Conservation (phyloP, 768 basidiomycete genomes). For the Trametes maxima region DNA sequence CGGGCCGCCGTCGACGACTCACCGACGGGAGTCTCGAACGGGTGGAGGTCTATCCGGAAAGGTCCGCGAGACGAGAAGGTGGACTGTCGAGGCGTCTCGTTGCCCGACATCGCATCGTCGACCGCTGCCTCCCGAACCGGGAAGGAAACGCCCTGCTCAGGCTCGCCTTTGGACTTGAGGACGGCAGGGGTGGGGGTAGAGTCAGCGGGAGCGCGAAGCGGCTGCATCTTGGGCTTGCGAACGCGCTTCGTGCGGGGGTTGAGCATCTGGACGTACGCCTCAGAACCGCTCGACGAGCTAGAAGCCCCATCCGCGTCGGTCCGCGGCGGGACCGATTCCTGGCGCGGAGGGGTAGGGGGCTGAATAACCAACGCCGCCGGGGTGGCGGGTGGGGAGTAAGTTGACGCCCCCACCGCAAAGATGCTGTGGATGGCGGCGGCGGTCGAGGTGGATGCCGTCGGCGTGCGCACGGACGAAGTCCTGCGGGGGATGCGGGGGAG, state of each 20-base stretch:
- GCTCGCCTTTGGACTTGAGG: constrained; percentile 24
- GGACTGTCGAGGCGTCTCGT: constrained; percentile 24
- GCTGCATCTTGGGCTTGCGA: constrained; percentile 32
- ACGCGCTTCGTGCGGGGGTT: constrained; percentile 29
- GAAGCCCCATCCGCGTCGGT: constrained; percentile 8
- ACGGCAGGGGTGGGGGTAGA: constrained; percentile 48
- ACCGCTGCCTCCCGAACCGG: constrained; percentile 5
- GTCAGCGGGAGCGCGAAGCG: constrained; percentile 40
- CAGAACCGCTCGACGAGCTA: constrained; percentile 22
- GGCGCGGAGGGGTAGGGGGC: constrained; percentile 30
- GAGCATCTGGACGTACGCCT: constrained; percentile 25
- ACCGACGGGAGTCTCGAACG: constrained; percentile 1
- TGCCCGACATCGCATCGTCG: constrained; percentile 5
- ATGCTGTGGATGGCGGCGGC: constrained; percentile 57
- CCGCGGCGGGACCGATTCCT: background rate
- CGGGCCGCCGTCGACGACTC: constrained; percentile 6
- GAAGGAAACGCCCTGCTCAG: constrained; percentile 14
- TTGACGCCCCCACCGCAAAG: constrained; percentile 48
- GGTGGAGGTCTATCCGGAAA: constrained; percentile 12
- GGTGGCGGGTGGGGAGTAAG: constrained; percentile 21
- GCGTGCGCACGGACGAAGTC: constrained; percentile 27
- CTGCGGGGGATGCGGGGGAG: constrained; percentile 69
- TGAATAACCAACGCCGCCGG: constrained; percentile 26
- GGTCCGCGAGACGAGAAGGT: background rate
- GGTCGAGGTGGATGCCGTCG: constrained; percentile 11